Evolutionary conservation across 2,329 filamentous ascomycete species (phyloP).

Genomic region (Alternaria novae-zelandiae): DNA sequence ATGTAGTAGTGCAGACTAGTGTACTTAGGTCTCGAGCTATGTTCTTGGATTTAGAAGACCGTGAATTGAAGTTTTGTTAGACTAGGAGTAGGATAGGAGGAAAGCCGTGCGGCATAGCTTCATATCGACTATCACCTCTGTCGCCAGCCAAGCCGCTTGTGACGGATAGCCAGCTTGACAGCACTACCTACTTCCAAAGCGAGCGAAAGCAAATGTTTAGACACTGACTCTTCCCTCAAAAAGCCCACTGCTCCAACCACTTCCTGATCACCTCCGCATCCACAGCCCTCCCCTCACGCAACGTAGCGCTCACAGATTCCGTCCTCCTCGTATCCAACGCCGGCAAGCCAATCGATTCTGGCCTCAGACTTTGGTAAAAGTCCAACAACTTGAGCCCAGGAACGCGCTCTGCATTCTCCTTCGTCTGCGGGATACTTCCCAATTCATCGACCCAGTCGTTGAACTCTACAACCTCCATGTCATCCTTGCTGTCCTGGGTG

Average conservation of each 20-base stretch:
- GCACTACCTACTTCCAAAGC: not conserved
- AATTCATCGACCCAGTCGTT: constrained; percentile 4
- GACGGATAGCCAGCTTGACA: not conserved
- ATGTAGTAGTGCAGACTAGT: not conserved
- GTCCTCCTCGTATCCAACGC: not conserved
- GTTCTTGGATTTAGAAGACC: not conserved
- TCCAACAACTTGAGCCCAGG: constrained; percentile 2
- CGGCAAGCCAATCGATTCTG: not conserved
- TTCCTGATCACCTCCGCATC: not conserved
- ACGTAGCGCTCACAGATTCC: not conserved
- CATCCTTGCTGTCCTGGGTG: not conserved
- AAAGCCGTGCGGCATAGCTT: not conserved
- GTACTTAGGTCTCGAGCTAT: not conserved
- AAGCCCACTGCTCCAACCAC: constrained; percentile 4
- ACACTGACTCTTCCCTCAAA: not conserved
- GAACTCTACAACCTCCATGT: not conserved
- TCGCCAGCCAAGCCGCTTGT: not conserved
- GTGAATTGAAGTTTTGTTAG: too few relatives aligned
- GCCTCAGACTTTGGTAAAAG: not conserved
- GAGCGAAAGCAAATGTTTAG: not conserved
- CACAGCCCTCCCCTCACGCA: not conserved
- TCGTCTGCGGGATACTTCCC: not conserved
- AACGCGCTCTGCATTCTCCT: constrained; percentile 1
- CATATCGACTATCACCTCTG: fast-evolving
- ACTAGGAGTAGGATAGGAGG: too few relatives aligned